Conservation (phyloP, 1,284 basidiomycete species). For the Ustilago bromivora region DNA sequence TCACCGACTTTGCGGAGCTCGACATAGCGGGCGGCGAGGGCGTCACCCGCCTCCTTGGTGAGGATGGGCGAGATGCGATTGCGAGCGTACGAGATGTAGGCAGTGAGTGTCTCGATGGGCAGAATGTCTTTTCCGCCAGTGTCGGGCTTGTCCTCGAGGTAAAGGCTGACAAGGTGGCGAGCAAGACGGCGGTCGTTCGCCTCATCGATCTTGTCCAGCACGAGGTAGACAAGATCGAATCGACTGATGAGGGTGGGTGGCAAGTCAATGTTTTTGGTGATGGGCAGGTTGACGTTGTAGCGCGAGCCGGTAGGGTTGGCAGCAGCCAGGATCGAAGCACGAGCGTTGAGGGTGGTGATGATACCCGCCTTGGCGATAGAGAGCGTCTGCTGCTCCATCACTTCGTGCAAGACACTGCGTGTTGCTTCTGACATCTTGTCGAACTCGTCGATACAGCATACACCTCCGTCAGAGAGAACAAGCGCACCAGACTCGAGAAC, state of each 20-base stretch:
- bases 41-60: constrained; percentile 84
- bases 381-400: constrained; percentile 99
- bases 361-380: constrained; percentile 99
- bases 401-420: constrained; percentile 96
- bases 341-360: constrained; percentile 96
- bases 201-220: constrained; percentile 91
- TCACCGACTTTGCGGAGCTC: constrained; percentile 89
- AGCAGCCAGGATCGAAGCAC: constrained; percentile 95
- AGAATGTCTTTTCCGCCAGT: constrained; percentile 80
- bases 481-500: constrained; percentile 97
- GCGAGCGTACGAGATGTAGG: constrained; percentile 93
- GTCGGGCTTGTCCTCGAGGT: constrained; percentile 88
- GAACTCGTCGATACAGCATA: constrained; percentile 99
- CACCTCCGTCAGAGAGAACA: constrained; percentile 95
- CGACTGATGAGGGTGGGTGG: constrained; percentile 97
- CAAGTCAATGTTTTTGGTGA: constrained; percentile 77
- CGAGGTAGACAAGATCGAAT: constrained; percentile 97
- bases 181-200: constrained; percentile 87
- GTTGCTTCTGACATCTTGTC: constrained; percentile 99
- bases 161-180: constrained; percentile 90
- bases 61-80: constrained; percentile 89
- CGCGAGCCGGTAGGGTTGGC: constrained; percentile 97
- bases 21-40: constrained; percentile 89
- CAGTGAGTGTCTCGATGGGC: constrained; percentile 86
- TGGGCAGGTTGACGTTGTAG: constrained; percentile 89